phyloP scores from a whole-genome alignment of 2,329 filamentous ascomycete genomes.

The Aspergillus oerlinghausenensis region DNA sequence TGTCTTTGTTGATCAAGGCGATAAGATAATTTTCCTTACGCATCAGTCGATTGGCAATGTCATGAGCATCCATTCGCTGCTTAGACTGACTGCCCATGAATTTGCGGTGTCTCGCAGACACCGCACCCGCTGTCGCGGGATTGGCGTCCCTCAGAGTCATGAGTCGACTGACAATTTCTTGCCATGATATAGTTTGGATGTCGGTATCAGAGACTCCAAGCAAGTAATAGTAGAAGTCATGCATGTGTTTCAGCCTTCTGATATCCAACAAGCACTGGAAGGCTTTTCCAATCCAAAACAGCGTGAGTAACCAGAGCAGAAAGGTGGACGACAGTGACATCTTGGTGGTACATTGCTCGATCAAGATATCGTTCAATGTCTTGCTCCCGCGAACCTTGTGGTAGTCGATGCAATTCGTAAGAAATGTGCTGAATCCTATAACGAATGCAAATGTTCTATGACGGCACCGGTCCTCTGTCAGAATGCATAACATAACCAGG shows the following conservation, averaged over 20 bases:
- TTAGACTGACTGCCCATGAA: conserved; percentile 80
- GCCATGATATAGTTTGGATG: conserved; percentile 93
- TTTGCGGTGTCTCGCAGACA: conserved; percentile 55
- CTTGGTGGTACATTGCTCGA: conserved; percentile 68
- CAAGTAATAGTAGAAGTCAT: conserved; percentile 79
- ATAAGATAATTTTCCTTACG: conserved; percentile 95
- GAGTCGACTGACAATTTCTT: conserved; percentile 78
- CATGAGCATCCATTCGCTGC: conserved; percentile 89
- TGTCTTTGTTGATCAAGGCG: conserved; percentile 94
- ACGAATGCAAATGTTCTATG: conserved; percentile 73
- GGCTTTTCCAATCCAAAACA: conserved; percentile 79
- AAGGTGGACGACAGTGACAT: conserved; percentile 76
- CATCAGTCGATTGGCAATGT: conserved; percentile 96
- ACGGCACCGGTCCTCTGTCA: conserved; percentile 1
- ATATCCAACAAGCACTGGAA: conserved; percentile 71
- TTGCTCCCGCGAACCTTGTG: conserved; percentile 64
- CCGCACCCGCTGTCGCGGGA: conserved; percentile 67
- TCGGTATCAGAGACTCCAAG: conserved; percentile 79
- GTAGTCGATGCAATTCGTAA: conserved; percentile 84
- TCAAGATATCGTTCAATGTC: conserved; percentile 55
- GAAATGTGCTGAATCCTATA: conserved; percentile 73
- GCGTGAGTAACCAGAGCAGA: conserved; percentile 75
- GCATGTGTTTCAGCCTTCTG: conserved; percentile 68
- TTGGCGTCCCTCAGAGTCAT: conserved; percentile 83
- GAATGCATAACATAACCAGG: background rate